phyloP scores from a whole-genome alignment of 2,329 filamentous ascomycete genomes.

The Aspergillus sp. region DNA sequence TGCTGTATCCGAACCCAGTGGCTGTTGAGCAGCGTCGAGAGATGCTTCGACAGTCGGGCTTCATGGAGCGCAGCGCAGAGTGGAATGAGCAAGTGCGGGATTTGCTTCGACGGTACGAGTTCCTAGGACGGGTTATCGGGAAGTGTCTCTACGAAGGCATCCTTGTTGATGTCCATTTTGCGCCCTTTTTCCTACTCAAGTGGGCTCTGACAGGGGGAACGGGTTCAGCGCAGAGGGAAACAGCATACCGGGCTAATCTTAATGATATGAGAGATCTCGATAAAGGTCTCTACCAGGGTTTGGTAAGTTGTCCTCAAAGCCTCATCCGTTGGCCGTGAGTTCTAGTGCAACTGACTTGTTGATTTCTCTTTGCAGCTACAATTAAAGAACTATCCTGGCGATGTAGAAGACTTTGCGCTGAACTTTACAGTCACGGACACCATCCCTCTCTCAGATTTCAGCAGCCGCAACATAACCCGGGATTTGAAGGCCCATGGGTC shows the following conservation, averaged over 20 bases:
- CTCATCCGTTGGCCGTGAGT: not conserved
- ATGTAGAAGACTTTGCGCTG: slow-evolving; percentile 71
- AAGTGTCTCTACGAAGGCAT: slow-evolving; percentile 98
- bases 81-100: slow-evolving; percentile 52
- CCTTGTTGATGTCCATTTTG: slow-evolving; percentile 84
- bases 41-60: slow-evolving; percentile 44
- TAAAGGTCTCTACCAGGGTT: slow-evolving; percentile 78
- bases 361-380: slow-evolving; percentile 34
- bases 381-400: slow-evolving; percentile 76
- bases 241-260: slow-evolving; percentile 77
- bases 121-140: slow-evolving; percentile 82
- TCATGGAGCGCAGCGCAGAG: slow-evolving; percentile 46
- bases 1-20: slow-evolving; percentile 80
- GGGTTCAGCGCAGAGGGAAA: slow-evolving; percentile 56
- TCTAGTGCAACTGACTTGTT: not conserved
- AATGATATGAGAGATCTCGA: slow-evolving; percentile 93
- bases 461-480: slow-evolving; percentile 57
- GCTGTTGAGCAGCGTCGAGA: slow-evolving; percentile 62
- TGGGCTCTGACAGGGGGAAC: slow-evolving; percentile 71
- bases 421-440: slow-evolving; percentile 84
- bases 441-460: slow-evolving; percentile 44
- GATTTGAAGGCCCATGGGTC: slow-evolving; percentile 72
- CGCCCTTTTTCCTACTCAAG: slow-evolving; percentile 90
- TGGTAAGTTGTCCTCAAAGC: slow-evolving; percentile 40
- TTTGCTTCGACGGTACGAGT: slow-evolving; percentile 72